Evolutionary conservation across 306 rosid genomes (phyloP).

Genomic region (Astragalus glycyphyllos): DNA sequence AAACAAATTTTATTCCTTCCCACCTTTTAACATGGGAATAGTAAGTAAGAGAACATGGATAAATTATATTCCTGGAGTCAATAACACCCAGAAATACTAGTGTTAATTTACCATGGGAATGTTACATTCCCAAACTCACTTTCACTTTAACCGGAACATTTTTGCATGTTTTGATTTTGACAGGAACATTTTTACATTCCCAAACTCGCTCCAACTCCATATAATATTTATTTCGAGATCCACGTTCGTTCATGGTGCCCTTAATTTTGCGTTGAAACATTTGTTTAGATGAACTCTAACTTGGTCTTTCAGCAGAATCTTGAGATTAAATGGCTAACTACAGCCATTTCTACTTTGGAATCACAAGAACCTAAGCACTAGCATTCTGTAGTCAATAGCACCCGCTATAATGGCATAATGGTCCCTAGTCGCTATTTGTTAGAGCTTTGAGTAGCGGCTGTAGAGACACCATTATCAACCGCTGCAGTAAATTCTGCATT

Average conservation of each 20-base stretch:
- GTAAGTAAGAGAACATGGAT: background rate
- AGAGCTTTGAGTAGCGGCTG: too few species aligned
- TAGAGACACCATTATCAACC: background rate
- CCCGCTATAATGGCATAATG: too few species aligned
- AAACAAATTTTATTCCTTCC: background rate
- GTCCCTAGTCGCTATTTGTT: too few species aligned
- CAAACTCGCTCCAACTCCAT: background rate
- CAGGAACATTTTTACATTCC: background rate
- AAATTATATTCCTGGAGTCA: background rate
- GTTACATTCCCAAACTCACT: background rate
- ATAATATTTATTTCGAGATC: constrained; percentile 4
- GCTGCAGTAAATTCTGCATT: background rate
- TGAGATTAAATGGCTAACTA: background rate
- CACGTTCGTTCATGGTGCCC: constrained; percentile 7
- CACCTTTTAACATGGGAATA: background rate
- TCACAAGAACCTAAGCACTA: constrained; percentile 5
- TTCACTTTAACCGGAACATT: background rate
- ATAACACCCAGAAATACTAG: background rate
- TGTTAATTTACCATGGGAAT: too few species aligned
- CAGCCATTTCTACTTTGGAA: constrained; percentile 12
- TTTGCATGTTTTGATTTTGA: background rate
- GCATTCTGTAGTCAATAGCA: too few species aligned
- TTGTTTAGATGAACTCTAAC: constrained; percentile 4
- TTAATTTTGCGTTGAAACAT: background rate
- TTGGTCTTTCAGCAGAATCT: background rate